Evolutionary conservation across 139 green algal species (phyloP).

Genomic region (Pleodorina starrii): DNA sequence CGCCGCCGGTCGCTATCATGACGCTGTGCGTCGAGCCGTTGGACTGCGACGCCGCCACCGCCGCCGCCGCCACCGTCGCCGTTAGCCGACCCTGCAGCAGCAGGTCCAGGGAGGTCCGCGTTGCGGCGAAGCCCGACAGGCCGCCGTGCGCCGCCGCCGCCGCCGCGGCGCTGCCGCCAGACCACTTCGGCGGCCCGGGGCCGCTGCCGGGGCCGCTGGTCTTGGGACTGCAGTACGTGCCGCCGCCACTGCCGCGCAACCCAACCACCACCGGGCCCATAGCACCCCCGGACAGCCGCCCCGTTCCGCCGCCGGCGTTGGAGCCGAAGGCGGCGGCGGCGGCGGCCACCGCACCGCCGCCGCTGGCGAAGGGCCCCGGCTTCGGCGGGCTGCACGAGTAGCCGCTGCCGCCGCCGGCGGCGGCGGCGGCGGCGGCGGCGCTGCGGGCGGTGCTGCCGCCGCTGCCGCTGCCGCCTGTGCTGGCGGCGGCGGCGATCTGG

Average conservation of each 20-base stretch:
- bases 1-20: not conserved
- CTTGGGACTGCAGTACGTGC: not conserved
- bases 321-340: constrained; percentile 20
- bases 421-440: not conserved
- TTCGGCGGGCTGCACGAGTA: constrained; percentile 15
- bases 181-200: not conserved
- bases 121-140: not conserved
- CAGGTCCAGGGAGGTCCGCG: constrained; percentile 13
- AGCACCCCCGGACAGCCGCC: not conserved
- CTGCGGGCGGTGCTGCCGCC: not conserved
- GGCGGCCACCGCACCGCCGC: not conserved
- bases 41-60: constrained; percentile 1
- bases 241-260: not conserved
- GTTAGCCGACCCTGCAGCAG: constrained; percentile 19
- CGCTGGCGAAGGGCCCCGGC: constrained; percentile 1
- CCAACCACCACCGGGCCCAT: not conserved
- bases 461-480: not conserved
- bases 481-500: not conserved
- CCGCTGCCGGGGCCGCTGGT: not conserved
- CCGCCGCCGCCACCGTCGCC: not conserved
- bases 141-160: not conserved
- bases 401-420: not conserved
- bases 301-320: not conserved
- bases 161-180: not conserved
- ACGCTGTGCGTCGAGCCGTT: not conserved